Percentiles rank a stretch among this genome's conserved stretches.
Conservation (phyloP, 164 flowering plant genomes). For the Piper longum region DNA sequence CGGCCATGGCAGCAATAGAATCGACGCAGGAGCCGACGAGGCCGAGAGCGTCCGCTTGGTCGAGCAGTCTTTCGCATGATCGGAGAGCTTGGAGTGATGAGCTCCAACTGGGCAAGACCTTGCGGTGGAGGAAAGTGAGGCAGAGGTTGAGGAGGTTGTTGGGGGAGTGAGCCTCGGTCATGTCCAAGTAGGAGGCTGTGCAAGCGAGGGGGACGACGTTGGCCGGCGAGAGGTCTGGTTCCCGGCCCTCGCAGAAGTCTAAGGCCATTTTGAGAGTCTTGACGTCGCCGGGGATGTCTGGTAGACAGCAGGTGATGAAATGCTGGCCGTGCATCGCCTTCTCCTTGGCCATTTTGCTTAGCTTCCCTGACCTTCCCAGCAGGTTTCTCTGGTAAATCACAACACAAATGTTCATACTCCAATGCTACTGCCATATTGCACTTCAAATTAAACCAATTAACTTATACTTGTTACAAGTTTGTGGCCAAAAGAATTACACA, state of each 20-base stretch:
- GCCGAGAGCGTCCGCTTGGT: constrained; percentile 24
- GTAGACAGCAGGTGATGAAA: constrained; percentile 17
- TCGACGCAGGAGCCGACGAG: constrained; percentile 32
- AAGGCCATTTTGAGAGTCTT: constrained; percentile 40
- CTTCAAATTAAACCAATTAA: too few relatives aligned
- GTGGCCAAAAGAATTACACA: too few relatives aligned
- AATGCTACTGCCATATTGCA: too few relatives aligned
- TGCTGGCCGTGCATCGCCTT: constrained; percentile 21
- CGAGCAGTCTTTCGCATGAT: constrained; percentile 16
- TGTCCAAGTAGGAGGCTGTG: constrained; percentile 41
- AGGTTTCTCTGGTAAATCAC: constrained; percentile 28
- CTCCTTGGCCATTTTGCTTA: constrained; percentile 22
- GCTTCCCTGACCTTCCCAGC: constrained; percentile 36
- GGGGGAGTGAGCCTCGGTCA: constrained; percentile 46
- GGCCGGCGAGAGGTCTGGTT: constrained; percentile 27
- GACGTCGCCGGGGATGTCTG: constrained; percentile 30
- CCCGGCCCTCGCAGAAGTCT: constrained; percentile 55
- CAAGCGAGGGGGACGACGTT: constrained; percentile 45
- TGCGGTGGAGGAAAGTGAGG: constrained; percentile 24
- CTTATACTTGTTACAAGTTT: too few relatives aligned
- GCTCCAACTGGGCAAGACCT: constrained; percentile 48
- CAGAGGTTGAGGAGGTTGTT: constrained; percentile 34
- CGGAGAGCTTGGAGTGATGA: constrained; percentile 38
- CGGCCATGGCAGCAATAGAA: constrained; percentile 33
- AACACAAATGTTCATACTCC: background rate